These are phyloP conservation scores for Elsinoe perseae DNA, from an alignment of 2,329 filamentous ascomycete species.

Conservation along the genomic window DNA sequence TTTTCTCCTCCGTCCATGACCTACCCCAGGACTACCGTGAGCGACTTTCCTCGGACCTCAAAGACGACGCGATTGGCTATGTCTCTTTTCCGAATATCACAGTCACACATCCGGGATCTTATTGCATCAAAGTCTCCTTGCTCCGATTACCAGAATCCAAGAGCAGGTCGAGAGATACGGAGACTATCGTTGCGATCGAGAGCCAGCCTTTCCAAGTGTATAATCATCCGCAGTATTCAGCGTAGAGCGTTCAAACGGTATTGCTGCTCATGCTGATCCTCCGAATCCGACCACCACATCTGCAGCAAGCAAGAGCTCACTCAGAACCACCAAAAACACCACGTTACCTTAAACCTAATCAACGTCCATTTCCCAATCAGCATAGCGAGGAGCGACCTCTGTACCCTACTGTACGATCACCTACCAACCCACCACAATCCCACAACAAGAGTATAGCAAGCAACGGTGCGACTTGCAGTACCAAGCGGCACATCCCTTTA, in stretches of 20 bases:
- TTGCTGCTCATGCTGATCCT: background rate
- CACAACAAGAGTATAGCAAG: background rate
- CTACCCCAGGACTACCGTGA: constrained; percentile 6
- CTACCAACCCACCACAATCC: too few species aligned
- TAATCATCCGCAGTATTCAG: constrained; percentile 6
- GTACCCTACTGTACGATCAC: constrained; percentile 5
- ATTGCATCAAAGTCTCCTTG: background rate
- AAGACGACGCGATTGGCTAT: constrained; percentile 1
- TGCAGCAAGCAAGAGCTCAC: background rate
- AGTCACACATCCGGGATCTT: background rate
- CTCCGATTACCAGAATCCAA: constrained; percentile 1
- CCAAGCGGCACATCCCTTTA: background rate
- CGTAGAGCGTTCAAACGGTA: background rate
- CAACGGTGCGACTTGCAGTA: background rate
- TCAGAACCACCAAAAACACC: background rate
- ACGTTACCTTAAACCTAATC: background rate
- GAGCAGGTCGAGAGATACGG: constrained; percentile 9
- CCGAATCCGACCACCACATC: background rate
- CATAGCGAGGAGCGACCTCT: constrained; percentile 8
- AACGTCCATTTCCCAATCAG: background rate
- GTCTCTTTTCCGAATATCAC: constrained; percentile 6
- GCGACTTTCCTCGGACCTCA: background rate
- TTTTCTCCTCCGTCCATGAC: constrained; percentile 3
- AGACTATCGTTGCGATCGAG: background rate
- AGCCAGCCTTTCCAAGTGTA: constrained; percentile 8